Percentiles rank a stretch among this genome's conserved stretches.
Evolutionary conservation across 108 stramenopile genomes (phyloP).

Genomic region (Cyclotella atomus): DNA sequence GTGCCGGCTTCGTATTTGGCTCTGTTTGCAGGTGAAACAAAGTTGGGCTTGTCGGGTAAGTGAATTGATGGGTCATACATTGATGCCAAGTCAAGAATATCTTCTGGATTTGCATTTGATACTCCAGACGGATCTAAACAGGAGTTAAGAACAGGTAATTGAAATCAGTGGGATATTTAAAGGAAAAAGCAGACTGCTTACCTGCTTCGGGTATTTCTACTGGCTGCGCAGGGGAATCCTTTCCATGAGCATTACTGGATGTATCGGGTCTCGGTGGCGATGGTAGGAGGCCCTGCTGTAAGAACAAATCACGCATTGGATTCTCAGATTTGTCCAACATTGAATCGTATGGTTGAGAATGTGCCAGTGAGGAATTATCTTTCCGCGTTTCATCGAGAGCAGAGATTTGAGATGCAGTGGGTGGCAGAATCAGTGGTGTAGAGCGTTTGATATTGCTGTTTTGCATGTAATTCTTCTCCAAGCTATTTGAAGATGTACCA

Average conservation of each 20-base stretch:
- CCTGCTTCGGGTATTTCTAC: slow-evolving; percentile 8
- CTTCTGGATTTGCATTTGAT: slow-evolving; percentile 43
- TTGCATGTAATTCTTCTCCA: slow-evolving; percentile 2
- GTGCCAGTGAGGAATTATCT: slow-evolving; percentile 17
- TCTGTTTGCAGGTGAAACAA: slow-evolving; percentile 20
- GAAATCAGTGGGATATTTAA: too few species aligned
- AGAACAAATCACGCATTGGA: slow-evolving; percentile 23
- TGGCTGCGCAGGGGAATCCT: not conserved
- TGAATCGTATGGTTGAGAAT: slow-evolving; percentile 10
- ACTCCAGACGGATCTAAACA: slow-evolving; percentile 47
- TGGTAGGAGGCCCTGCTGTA: slow-evolving; percentile 36
- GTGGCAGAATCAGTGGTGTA: slow-evolving; percentile 18
- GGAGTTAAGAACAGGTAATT: too few species aligned
- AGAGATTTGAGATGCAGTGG: slow-evolving; percentile 7
- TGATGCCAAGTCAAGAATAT: slow-evolving; percentile 40
- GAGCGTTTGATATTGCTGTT: slow-evolving; percentile 2
- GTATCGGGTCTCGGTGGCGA: slow-evolving; percentile 21
- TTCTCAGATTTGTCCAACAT: slow-evolving; percentile 16
- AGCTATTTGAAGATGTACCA: not conserved
- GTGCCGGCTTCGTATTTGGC: slow-evolving; percentile 74
- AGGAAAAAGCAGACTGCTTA: too few species aligned
- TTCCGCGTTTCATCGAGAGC: not conserved
- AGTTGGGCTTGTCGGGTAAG: slow-evolving; percentile 51
- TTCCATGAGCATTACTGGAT: not conserved
- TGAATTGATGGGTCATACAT: slow-evolving; percentile 55